Conservation (phyloP, 805 yeast species). For the Cyberlindnera galapagoensis region DNA sequence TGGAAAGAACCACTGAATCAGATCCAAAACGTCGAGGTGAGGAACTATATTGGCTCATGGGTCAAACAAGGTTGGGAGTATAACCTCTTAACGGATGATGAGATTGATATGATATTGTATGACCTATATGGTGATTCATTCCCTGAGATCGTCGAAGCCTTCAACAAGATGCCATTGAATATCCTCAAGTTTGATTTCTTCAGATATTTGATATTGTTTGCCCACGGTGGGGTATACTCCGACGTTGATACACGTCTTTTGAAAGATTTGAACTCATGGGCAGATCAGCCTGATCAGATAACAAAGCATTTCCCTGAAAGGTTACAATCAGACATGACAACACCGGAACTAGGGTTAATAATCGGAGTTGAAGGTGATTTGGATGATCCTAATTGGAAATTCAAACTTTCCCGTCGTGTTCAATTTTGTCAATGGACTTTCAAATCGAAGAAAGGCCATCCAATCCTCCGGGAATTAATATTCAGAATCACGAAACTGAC, state of each 20-base stretch:
- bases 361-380: constrained; percentile 50
- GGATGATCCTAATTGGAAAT: constrained; percentile 47
- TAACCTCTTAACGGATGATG: constrained; percentile 32
- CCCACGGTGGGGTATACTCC: constrained; percentile 55
- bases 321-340: background rate
- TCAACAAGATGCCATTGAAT: constrained; percentile 41
- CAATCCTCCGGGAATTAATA: constrained; percentile 50
- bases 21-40: constrained; percentile 25
- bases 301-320: constrained; percentile 43
- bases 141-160: constrained; percentile 51
- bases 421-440: constrained; percentile 61
- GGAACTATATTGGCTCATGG: constrained; percentile 18
- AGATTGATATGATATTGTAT: constrained; percentile 31
- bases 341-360: constrained; percentile 53
- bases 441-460: constrained; percentile 59
- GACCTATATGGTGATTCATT: constrained; percentile 30
- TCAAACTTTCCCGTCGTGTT: constrained; percentile 44
- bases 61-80: constrained; percentile 9
- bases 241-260: constrained; percentile 48
- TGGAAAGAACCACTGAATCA: constrained; percentile 30
- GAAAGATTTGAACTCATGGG: constrained; percentile 42
- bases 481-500: constrained; percentile 48
- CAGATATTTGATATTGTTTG: constrained; percentile 44
- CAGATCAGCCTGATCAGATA: constrained; percentile 47
- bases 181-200: constrained; percentile 50